Conservation (phyloP, 306 rosid genomes). For the Quercus aquifolioides region DNA sequence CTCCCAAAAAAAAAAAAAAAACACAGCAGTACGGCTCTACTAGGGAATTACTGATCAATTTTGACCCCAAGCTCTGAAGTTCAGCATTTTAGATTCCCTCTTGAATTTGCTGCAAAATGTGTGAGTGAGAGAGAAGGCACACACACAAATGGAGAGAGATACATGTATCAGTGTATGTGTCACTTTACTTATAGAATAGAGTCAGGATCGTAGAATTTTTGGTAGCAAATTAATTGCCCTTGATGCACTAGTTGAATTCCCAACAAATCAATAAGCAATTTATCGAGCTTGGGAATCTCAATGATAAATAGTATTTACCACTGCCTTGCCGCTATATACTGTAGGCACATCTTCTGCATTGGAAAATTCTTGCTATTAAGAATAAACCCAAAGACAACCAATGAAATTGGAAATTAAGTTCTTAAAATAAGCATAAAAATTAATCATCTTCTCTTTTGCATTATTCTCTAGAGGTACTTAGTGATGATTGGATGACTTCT, state of each 20-base stretch:
- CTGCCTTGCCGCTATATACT: constrained; percentile 83
- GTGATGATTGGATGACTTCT: neutral
- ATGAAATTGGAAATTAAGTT: too few relatives aligned
- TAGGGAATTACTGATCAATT: constrained; percentile 67
- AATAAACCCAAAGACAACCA: too few relatives aligned
- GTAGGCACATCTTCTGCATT: constrained; percentile 36
- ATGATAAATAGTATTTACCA: constrained; percentile 80
- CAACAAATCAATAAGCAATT: constrained; percentile 34
- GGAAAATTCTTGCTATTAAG: too few relatives aligned
- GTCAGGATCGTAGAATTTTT: too few relatives aligned
- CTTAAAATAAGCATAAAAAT: neutral
- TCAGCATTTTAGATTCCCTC: constrained; percentile 69
- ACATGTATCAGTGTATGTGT: neutral
- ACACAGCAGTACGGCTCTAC: constrained; percentile 63
- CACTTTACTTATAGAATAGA: constrained; percentile 36
- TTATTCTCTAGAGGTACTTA: neutral
- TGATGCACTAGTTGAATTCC: constrained; percentile 42
- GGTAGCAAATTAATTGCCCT: constrained; percentile 40
- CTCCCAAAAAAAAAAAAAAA: too few relatives aligned
- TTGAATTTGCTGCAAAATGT: constrained; percentile 68
- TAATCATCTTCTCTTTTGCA: neutral
- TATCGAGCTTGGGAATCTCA: constrained; percentile 41
- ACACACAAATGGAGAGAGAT: neutral
- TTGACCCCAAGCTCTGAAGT: constrained; percentile 80
- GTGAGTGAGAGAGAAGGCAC: neutral